Evolutionary conservation across 306 rosid genomes (phyloP).

Genomic region (Luffa acutangula): DNA sequence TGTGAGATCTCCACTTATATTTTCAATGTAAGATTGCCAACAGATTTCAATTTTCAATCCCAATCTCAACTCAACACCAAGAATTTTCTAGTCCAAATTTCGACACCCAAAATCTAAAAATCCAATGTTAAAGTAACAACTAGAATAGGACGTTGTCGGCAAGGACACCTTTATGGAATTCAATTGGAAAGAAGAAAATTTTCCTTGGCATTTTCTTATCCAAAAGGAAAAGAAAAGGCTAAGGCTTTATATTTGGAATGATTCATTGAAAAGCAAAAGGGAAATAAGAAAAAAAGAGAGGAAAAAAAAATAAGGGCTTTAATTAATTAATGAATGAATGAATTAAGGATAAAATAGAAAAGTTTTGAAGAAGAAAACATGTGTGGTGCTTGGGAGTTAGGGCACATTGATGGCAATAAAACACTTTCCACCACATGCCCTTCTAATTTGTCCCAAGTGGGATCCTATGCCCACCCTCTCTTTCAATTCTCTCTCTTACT

Average conservation of each 20-base stretch:
- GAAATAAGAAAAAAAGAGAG: neutral
- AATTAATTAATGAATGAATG: neutral
- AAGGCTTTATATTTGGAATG: neutral
- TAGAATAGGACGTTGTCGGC: neutral
- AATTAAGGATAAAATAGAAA: neutral
- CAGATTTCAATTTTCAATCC: neutral
- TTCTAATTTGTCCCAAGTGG: neutral
- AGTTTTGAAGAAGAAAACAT: neutral
- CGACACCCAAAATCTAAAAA: neutral
- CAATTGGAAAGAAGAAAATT: neutral
- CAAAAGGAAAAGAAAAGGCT: neutral
- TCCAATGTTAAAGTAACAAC: neutral
- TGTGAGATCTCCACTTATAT: too few species aligned
- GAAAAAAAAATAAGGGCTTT: neutral
- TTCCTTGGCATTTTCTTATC: neutral
- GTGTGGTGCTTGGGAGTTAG: constrained; percentile 13
- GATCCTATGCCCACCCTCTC: neutral
- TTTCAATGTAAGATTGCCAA: too few species aligned
- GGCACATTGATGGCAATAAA: constrained; percentile 13
- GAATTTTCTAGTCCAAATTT: neutral
- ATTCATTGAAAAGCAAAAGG: neutral
- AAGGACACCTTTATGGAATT: neutral
- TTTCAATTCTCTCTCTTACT: neutral
- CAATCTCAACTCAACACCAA: neutral
- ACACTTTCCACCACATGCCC: constrained; percentile 3